Percentiles rank a stretch among this genome's conserved stretches.
Conservation (phyloP, 1,284 basidiomycete genomes). For the Puccinia triticina region DNA sequence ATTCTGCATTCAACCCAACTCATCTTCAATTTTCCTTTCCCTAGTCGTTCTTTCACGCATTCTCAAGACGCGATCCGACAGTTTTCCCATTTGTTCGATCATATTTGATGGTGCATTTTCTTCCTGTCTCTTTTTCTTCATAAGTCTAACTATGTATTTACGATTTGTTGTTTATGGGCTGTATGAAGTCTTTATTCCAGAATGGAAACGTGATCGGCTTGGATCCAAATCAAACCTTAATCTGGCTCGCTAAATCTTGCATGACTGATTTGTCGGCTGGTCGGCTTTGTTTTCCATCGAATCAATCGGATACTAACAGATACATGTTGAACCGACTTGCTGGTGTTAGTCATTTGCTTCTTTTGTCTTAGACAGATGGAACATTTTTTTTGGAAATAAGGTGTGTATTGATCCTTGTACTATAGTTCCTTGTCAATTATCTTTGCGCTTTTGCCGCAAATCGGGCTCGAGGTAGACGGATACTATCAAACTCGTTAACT, state of each 20-base stretch:
- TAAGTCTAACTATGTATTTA: background rate
- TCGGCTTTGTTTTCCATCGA: background rate
- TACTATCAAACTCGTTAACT: conserved; percentile 40
- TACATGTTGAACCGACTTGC: conserved; percentile 29
- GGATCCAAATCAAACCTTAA: conserved; percentile 17
- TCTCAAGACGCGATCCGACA: conserved; percentile 31
- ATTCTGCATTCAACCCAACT: background rate
- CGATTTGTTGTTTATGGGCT: background rate
- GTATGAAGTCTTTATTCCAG: conserved; percentile 45
- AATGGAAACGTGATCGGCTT: conserved; percentile 30
- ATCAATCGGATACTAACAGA: conserved; percentile 2
- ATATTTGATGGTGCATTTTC: conserved; percentile 23
- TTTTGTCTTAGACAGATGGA: background rate
- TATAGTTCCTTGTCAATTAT: conserved; percentile 40
- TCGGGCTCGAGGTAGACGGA: conserved; percentile 33
- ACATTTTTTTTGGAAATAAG: background rate
- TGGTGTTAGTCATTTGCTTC: conserved; percentile 28
- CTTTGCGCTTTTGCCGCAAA: conserved; percentile 42
- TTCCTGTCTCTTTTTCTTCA: background rate
- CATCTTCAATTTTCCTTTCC: background rate
- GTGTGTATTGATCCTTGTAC: background rate
- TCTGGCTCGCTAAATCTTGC: conserved; percentile 34
- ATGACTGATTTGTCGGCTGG: conserved; percentile 29
- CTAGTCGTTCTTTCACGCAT: conserved; percentile 29
- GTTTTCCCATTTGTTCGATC: conserved; percentile 39